These are phyloP conservation scores for Collybia sordida DNA, from an alignment of 768 basidiomycete species.

Conservation along the genomic window DNA sequence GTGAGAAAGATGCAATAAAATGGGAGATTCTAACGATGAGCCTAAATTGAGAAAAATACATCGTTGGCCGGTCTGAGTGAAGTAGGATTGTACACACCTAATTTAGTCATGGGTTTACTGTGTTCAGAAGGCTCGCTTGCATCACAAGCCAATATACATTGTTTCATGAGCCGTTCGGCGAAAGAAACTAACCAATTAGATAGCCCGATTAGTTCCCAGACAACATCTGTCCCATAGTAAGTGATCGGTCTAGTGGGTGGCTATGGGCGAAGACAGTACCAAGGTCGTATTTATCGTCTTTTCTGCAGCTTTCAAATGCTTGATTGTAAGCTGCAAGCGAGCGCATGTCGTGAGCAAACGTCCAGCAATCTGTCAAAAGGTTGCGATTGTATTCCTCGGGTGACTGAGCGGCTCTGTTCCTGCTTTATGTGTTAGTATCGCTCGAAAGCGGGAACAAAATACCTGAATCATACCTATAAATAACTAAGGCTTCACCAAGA, in stretches of 20 bases:
- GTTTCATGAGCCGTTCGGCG: slow-evolving; percentile 59
- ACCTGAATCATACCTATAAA: slow-evolving; percentile 45
- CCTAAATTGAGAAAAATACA: slow-evolving; percentile 1
- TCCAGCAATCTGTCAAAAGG: slow-evolving; percentile 47
- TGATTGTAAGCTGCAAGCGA: slow-evolving; percentile 58
- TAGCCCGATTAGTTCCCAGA: slow-evolving; percentile 71
- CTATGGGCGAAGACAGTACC: slow-evolving; percentile 33
- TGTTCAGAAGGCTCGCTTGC: background rate
- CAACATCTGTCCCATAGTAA: slow-evolving; percentile 46
- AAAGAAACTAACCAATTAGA: slow-evolving; percentile 63
- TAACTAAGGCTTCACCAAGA: slow-evolving; percentile 45
- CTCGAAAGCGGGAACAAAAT: slow-evolving; percentile 6
- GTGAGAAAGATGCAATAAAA: slow-evolving; percentile 61
- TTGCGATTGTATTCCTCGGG: slow-evolving; percentile 36
- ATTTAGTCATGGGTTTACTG: background rate
- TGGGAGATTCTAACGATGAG: slow-evolving; percentile 29
- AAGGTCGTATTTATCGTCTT: slow-evolving; percentile 61
- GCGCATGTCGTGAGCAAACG: slow-evolving; percentile 64
- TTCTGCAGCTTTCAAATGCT: slow-evolving; percentile 68
- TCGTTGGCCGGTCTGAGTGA: background rate
- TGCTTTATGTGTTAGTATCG: background rate
- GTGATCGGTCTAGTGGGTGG: background rate
- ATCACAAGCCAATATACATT: slow-evolving; percentile 41
- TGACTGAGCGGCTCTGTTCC: slow-evolving; percentile 8
- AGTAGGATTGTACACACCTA: background rate